These are phyloP conservation scores for Erigeron philadelphicus DNA, from an alignment of 140 eudicot genomes.

Conservation along the genomic window DNA sequence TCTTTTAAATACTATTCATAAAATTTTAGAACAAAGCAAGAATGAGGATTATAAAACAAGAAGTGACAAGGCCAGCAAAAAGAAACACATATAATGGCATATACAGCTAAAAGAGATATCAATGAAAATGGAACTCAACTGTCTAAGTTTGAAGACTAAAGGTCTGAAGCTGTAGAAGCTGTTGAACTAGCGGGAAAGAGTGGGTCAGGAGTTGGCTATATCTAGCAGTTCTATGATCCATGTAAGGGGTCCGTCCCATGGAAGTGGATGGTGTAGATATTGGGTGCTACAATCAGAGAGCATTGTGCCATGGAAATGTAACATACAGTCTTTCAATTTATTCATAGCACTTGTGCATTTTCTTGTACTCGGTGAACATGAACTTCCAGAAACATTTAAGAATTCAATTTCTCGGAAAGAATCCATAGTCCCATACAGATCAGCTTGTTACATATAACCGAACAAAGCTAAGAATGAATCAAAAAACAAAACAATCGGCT, in stretches of 20 bases:
- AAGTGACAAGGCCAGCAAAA: not conserved
- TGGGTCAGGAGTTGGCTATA: conserved; percentile 75
- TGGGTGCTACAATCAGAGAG: conserved; percentile 50
- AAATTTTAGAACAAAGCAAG: too few relatives aligned
- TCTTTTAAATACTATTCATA: conserved; percentile 35
- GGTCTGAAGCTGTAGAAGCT: conserved; percentile 60
- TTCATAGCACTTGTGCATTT: not conserved
- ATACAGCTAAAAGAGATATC: conserved; percentile 60
- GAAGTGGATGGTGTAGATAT: conserved; percentile 49
- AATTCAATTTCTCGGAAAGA: too few relatives aligned
- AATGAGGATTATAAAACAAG: too few relatives aligned
- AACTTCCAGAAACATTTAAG: not conserved
- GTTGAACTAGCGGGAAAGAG: conserved; percentile 76
- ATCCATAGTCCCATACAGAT: too few relatives aligned
- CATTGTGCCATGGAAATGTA: conserved; percentile 22
- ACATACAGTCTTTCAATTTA: not conserved
- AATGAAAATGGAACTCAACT: conserved; percentile 54
- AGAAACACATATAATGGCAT: conserved; percentile 28
- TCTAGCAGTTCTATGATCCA: conserved; percentile 78
- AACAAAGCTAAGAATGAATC: conserved; percentile 1
- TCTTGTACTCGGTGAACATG: not conserved
- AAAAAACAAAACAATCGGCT: conserved; percentile 21
- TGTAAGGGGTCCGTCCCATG: conserved; percentile 42
- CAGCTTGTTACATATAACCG: too few relatives aligned
- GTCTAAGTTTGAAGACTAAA: conserved; percentile 53